Base-by-base conservation (phyloP, 2,329 filamentous ascomycete genomes). In the Stagonosporopsis tanaceti region DNA sequence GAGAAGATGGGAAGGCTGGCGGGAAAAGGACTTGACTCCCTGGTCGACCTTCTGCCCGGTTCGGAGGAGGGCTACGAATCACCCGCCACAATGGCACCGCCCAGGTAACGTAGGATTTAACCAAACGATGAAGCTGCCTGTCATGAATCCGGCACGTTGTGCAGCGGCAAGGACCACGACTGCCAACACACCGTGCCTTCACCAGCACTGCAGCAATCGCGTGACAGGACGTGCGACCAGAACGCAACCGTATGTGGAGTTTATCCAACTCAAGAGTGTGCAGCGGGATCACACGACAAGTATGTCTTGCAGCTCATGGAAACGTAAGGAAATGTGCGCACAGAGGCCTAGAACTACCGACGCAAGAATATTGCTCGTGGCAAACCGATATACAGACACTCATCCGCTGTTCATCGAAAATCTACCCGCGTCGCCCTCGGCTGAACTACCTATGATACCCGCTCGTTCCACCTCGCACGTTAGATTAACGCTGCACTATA, bases 401-500 rank as follows among this genome's bases (percentile, higher is more conserved):
- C 17, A 28, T 50, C 24, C 9, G 15, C 25, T 46, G 34, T 27
- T 15, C 30, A 14, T 14, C 5, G 32, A 38, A 15, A 6, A 27
- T 32, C 30, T 35, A 22, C 17, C 34, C 46, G 34, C 4, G 25
- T 8, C 15, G 1, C 28, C 37, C 45, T 54, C 52, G 45, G 52
- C 24, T 44, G 24, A 42, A 53, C 17, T 40, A 40, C 41, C 50
- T 40, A 9, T 38, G 38, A 25, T 41, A 28, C 15, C 42, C 37
- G 50, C 35, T 35, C 28, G 38, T 48, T 44, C 24, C 30, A 40
- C 24, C 8, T 24, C 35, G 38, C 32, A 50, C 45, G 24, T 41
- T 39, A 32, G 48, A 59, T 54, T 37, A 28, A 27, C 38, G 7
- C 46, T 46, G 17, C 39, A 54, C 39, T 50, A 30, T 24, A 34